These are phyloP conservation scores for Cardiospermum halicacabum DNA, from an alignment of 345 rosid genomes.

Conservation along the genomic window DNA sequence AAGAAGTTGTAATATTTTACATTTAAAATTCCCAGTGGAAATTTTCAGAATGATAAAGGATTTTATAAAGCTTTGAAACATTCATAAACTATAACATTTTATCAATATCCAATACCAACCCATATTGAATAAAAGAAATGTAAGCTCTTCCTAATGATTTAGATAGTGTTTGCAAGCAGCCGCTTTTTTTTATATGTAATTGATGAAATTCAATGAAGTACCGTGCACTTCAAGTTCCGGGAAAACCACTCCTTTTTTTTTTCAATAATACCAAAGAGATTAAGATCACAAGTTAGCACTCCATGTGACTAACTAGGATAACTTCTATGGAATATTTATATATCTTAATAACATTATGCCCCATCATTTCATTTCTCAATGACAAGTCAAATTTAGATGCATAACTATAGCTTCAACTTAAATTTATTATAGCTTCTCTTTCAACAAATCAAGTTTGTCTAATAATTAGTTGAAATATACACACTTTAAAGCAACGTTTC, in stretches of 20 bases:
- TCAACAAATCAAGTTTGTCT: not conserved
- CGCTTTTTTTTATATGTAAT: not conserved
- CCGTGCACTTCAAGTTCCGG: not conserved
- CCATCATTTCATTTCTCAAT: not conserved
- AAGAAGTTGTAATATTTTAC: not conserved
- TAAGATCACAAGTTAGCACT: too few species aligned
- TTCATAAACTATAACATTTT: not conserved
- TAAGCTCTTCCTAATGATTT: not conserved
- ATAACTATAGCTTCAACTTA: not conserved
- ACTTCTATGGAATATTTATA: not conserved
- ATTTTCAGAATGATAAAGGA: not conserved
- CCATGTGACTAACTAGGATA: too few species aligned
- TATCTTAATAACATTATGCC: not conserved
- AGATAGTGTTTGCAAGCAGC: not conserved
- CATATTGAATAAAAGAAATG: not conserved
- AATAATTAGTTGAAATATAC: not conserved
- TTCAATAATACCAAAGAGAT: not conserved
- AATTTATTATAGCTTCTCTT: not conserved
- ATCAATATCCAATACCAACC: not conserved
- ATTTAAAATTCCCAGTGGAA: not conserved
- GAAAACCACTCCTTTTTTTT: not conserved
- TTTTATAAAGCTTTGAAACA: not conserved
- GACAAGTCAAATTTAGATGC: not conserved
- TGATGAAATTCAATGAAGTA: not conserved
- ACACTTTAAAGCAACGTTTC: not conserved